Percentiles rank a stretch among this genome's conserved stretches.
Evolutionary conservation across 495 filamentous ascomycete genomes (phyloP).

Genomic region (Oleoguttula mirabilis): DNA sequence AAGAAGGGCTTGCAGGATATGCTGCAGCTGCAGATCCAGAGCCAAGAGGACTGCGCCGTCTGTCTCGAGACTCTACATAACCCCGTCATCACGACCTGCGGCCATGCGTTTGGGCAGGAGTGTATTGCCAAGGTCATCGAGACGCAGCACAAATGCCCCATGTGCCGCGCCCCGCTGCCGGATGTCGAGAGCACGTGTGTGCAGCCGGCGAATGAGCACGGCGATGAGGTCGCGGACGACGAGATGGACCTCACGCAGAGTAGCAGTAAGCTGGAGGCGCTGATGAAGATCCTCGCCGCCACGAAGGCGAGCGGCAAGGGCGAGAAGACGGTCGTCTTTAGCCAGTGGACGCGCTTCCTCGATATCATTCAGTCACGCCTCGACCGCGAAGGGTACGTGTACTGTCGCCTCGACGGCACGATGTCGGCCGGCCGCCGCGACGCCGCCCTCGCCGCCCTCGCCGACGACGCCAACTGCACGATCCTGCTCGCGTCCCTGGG

Average conservation of each 20-base stretch:
- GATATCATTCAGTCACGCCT: conserved; percentile 66
- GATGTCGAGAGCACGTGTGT: conserved; percentile 47
- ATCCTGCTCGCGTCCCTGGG: conserved; percentile 74
- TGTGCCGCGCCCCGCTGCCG: conserved; percentile 66
- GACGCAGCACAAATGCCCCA: conserved; percentile 70
- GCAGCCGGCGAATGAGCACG: conserved; percentile 42
- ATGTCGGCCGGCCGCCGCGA: conserved; percentile 61
- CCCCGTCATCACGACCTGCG: conserved; percentile 81
- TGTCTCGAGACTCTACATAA: conserved; percentile 63
- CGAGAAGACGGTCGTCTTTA: conserved; percentile 82
- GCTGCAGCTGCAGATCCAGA: conserved; percentile 67
- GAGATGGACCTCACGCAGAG: conserved; percentile 50
- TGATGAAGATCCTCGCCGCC: conserved; percentile 66
- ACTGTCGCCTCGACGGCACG: conserved; percentile 70
- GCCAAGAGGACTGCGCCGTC: conserved; percentile 71
- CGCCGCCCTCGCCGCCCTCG: conserved; percentile 52
- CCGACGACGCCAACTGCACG: conserved; percentile 53
- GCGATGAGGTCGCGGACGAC: conserved; percentile 32
- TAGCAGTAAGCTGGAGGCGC: conserved; percentile 74
- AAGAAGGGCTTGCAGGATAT: conserved; percentile 59
- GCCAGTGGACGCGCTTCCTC: conserved; percentile 87
- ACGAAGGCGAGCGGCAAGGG: conserved; percentile 43
- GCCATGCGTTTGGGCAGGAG: conserved; percentile 62
- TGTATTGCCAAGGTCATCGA: conserved; percentile 75
- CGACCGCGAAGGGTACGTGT: conserved; percentile 45